Evolutionary conservation across 2,329 filamentous ascomycete genomes (phyloP).

Genomic region (Fusarium nelsonii): DNA sequence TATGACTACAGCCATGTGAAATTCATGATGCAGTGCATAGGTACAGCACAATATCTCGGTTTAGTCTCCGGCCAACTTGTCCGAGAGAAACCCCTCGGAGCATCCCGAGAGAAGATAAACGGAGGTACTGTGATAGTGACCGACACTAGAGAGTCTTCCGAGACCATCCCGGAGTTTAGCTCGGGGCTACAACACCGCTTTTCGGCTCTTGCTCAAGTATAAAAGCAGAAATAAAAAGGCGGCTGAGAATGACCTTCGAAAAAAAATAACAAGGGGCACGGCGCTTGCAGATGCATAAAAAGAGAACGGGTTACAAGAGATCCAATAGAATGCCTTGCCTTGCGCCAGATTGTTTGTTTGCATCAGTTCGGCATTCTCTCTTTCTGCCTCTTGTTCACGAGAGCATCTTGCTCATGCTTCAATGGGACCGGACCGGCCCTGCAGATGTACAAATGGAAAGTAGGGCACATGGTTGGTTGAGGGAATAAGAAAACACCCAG

Average conservation of each 20-base stretch:
- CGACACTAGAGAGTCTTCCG: constrained; percentile 16
- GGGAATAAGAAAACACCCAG: constrained; percentile 12
- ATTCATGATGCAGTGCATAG: constrained; percentile 8
- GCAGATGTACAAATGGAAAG: constrained; percentile 29
- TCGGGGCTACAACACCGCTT: constrained; percentile 23
- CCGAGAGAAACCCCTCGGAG: constrained; percentile 29
- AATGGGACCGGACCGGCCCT: constrained; percentile 47
- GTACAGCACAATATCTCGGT: background rate
- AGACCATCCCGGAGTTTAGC: constrained; percentile 29
- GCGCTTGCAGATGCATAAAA: constrained; percentile 19
- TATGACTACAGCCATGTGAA: background rate
- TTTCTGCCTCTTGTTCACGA: constrained; percentile 10
- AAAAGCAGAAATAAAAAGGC: constrained; percentile 3
- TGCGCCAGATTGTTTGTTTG: constrained; percentile 31
- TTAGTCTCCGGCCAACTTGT: constrained; percentile 24
- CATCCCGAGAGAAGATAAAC: constrained; percentile 8
- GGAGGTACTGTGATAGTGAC: background rate
- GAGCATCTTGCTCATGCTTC: constrained; percentile 33
- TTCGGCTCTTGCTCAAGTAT: constrained; percentile 28
- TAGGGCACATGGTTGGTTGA: constrained; percentile 25
- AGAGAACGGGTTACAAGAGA: constrained; percentile 25
- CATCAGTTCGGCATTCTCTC: constrained; percentile 13
- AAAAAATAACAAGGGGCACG: constrained; percentile 19
- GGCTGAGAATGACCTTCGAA: constrained; percentile 23
- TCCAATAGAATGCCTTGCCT: constrained; percentile 39